Evolutionary conservation across 345 rosid genomes (phyloP).

Genomic region (Moringa oleifera): DNA sequence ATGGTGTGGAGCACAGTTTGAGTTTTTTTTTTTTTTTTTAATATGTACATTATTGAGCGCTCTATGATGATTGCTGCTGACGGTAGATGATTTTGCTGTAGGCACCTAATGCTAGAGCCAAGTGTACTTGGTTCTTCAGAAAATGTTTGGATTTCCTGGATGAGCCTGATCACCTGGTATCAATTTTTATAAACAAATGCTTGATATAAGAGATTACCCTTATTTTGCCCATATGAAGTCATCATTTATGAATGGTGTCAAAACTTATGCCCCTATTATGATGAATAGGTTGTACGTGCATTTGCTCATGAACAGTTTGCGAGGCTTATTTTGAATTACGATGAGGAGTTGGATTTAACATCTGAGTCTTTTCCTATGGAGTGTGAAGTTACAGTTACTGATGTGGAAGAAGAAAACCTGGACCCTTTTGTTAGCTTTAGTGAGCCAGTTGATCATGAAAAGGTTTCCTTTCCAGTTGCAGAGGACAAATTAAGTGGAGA

Average conservation of each 20-base stretch:
- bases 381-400: slow-evolving; percentile 50
- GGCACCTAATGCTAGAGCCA: slow-evolving; percentile 63
- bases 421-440: slow-evolving; percentile 32
- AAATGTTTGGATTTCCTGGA: slow-evolving; percentile 83
- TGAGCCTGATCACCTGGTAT: slow-evolving; percentile 83
- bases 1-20: slow-evolving; percentile 43
- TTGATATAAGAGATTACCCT: neutral
- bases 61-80: slow-evolving; percentile 18
- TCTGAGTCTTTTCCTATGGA: slow-evolving; percentile 52
- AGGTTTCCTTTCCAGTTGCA: slow-evolving; percentile 19
- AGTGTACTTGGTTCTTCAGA: slow-evolving; percentile 73
- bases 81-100: slow-evolving; percentile 26
- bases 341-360: slow-evolving; percentile 51
- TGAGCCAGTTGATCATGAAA: slow-evolving; percentile 35
- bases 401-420: slow-evolving; percentile 45
- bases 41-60: slow-evolving; percentile 1
- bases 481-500: slow-evolving; percentile 30
- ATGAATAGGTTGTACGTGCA: slow-evolving; percentile 80
- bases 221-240: neutral
- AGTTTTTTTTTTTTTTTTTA: neutral
- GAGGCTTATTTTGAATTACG: slow-evolving; percentile 72
- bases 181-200: slow-evolving; percentile 12
- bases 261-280: slow-evolving; percentile 15
- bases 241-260: neutral
- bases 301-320: slow-evolving; percentile 96